These are phyloP conservation scores for Magnolia changhungtana DNA, from an alignment of 164 flowering plant genomes.

Conservation along the genomic window DNA sequence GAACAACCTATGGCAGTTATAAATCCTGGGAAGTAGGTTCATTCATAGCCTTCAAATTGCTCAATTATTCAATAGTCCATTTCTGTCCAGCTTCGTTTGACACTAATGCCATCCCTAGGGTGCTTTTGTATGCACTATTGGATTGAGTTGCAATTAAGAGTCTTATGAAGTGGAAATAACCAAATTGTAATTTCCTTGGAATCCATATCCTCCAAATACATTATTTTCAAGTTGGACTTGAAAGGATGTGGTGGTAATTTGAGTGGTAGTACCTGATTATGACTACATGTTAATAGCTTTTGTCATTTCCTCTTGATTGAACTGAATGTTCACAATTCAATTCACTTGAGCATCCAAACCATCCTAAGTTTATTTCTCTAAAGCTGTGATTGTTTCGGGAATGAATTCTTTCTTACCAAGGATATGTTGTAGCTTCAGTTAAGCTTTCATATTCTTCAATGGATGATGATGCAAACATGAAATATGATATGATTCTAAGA, in stretches of 20 bases:
- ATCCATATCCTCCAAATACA: not conserved
- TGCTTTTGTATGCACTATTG: too few species aligned
- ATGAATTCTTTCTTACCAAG: not conserved
- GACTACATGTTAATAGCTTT: too few species aligned
- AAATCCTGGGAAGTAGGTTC: not conserved
- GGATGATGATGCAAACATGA: not conserved
- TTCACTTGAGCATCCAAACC: too few species aligned
- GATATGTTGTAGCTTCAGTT: not conserved
- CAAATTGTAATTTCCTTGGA: not conserved
- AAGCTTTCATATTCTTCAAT: not conserved
- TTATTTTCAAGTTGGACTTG: not conserved
- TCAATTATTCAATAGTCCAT: not conserved
- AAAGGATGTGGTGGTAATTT: not conserved
- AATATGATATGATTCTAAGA: not conserved
- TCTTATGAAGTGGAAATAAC: too few species aligned
- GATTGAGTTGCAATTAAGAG: too few species aligned
- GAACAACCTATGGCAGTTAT: not conserved
- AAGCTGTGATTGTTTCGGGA: not conserved
- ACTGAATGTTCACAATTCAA: too few species aligned
- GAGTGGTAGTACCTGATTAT: too few species aligned
- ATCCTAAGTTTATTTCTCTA: too few species aligned
- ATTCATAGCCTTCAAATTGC: not conserved
- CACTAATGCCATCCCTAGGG: too few species aligned
- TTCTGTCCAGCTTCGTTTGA: too few species aligned
- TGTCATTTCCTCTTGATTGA: too few species aligned